Base-by-base conservation (phyloP, 1,284 basidiomycete genomes). In the Melanopsichium pennsylvanicum region DNA sequence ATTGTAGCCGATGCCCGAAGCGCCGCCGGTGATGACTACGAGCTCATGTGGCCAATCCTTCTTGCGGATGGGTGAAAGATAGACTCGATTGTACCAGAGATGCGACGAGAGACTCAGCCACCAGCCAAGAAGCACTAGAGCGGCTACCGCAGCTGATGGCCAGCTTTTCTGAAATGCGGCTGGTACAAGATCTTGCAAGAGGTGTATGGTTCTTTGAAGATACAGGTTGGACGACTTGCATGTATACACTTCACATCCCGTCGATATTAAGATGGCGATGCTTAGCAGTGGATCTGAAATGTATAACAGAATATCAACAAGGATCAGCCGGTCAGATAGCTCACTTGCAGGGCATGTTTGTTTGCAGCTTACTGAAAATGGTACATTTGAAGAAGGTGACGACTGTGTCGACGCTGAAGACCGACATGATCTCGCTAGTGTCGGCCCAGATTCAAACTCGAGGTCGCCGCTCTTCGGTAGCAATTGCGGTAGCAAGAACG, bases 1-100 rank as follows among this genome's bases (percentile, higher is more conserved):
- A 3, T 91, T 83, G 70, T 90, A 89, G 18, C 95, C 95, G 21
- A 97, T 85, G 5, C 94, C 95, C 13, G 90, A 91, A 3, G 92
- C 85, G 25, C 93, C 93, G 5, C 76, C 76, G 2, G 75, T 76
- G 35, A 78, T 67, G 34, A 78, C 51, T 22, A 74, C 57, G 10
- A 71, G 59, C 46, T 78, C 34, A 11, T 60, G 27, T 21, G 40
- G 33, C 71, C 71, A 76, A 9, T 52, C 32, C 3, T 41, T 44
- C 11, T 26, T 29, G 3, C 59, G 41, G 15, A 70, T 59, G 0
- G 60, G 33, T 1, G 47, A 33, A 2, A 70, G 37, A 18, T 51
- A 47, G 21, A 36, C 26, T 5, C 51, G 56, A 35, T 70, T 70
- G 50, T 55, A 56, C 66, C 66, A 69, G 3, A 50, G 35, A 19